Conservation (phyloP, 495 filamentous ascomycete species). For the Glonium stellatum region DNA sequence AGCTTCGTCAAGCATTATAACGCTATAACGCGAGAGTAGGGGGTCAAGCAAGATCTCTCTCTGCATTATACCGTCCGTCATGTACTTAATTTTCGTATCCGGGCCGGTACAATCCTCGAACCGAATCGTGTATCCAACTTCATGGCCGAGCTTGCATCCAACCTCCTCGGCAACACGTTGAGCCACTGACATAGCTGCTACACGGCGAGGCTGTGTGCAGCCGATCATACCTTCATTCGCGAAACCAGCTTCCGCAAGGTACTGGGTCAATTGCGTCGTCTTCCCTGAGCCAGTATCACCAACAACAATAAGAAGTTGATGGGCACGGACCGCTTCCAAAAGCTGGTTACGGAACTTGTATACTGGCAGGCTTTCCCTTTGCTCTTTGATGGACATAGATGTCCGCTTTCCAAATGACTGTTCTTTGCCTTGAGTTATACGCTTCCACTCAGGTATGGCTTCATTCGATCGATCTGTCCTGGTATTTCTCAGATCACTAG, state of each 20-base stretch:
- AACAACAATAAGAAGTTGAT: conserved; percentile 92
- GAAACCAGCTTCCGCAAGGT: conserved; percentile 86
- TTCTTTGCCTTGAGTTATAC: conserved; percentile 72
- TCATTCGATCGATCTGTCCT: conserved; percentile 53
- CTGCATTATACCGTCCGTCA: conserved; percentile 98
- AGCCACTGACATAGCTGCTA: conserved; percentile 94
- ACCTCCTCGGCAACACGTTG: conserved; percentile 97
- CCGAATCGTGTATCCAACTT: conserved; percentile 95
- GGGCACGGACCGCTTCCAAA: conserved; percentile 76
- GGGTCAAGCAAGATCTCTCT: conserved; percentile 90
- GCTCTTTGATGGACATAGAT: conserved; percentile 89
- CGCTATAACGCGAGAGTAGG: conserved; percentile 77
- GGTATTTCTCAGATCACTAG: conserved; percentile 64
- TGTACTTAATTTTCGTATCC: conserved; percentile 94
- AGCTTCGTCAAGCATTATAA: conserved; percentile 97
- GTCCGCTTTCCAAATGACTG: conserved; percentile 79
- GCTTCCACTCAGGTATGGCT: conserved; percentile 86
- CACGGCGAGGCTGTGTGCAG: conserved; percentile 94
- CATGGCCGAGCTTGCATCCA: conserved; percentile 79
- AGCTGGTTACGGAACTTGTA: conserved; percentile 84
- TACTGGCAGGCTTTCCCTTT: conserved; percentile 83
- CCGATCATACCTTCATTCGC: conserved; percentile 87
- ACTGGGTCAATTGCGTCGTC: conserved; percentile 94
- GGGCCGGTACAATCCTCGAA: conserved; percentile 93
- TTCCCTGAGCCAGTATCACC: conserved; percentile 97